phyloP scores from a whole-genome alignment of 305 asterid species.

The Fraxinus greggii region DNA sequence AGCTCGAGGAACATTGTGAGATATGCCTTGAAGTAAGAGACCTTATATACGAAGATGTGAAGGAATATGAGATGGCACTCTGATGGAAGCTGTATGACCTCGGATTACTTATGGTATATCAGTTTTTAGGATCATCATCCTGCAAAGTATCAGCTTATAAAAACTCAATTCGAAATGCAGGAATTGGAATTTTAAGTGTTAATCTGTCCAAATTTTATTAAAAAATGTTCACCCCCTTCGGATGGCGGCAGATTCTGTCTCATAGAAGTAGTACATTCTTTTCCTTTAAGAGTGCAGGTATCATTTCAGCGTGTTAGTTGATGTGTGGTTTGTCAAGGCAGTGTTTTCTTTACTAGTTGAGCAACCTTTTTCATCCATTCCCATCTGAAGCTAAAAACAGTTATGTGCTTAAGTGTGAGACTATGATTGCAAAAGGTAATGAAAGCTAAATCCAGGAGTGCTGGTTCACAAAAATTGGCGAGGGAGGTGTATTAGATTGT shows the following conservation, averaged over 20 bases:
- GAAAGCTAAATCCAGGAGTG: not conserved
- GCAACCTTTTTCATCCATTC: not conserved
- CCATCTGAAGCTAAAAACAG: not conserved
- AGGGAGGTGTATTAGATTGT: not conserved
- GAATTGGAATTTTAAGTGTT: not conserved
- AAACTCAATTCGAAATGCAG: not conserved
- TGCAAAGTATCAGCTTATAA: not conserved
- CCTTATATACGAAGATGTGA: not conserved
- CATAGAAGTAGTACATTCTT: not conserved
- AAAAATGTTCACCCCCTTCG: not conserved
- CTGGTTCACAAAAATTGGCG: not conserved
- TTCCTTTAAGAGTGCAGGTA: not conserved
- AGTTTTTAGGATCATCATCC: not conserved
- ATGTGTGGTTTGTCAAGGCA: not conserved
- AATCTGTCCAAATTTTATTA: not conserved
- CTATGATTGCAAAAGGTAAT: not conserved
- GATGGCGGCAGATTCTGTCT: not conserved
- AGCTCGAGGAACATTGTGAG: not conserved
- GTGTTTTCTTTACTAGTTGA: not conserved
- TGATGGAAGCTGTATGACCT: not conserved
- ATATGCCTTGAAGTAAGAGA: not conserved
- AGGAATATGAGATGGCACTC: slow-evolving; percentile 11
- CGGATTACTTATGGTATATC: not conserved
- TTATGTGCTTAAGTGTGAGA: not conserved
- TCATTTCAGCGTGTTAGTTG: not conserved